These are phyloP conservation scores for Colletotrichum siamense DNA, from an alignment of 2,329 filamentous ascomycete species.

Conservation along the genomic window DNA sequence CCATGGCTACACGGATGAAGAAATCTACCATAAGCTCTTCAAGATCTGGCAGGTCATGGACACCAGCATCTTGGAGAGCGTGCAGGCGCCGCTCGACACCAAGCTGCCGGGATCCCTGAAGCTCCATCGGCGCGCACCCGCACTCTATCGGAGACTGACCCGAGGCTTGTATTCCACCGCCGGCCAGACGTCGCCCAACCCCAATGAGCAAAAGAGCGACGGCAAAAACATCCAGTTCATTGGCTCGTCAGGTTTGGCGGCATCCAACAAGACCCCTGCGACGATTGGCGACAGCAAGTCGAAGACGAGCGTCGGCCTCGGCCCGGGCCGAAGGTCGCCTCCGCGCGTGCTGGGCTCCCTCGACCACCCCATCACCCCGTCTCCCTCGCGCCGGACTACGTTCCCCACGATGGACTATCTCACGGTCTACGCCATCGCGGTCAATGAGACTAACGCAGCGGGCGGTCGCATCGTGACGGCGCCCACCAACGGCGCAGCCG, in stretches of 20 bases:
- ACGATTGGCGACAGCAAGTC: neutral
- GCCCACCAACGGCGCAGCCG: slow-evolving; percentile 56
- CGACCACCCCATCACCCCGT: slow-evolving; percentile 50
- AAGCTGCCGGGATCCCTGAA: slow-evolving; percentile 53
- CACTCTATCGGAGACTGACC: slow-evolving; percentile 48
- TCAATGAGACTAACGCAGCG: slow-evolving; percentile 58
- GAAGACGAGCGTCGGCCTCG: neutral
- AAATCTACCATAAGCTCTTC: slow-evolving; percentile 51
- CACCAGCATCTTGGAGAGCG: slow-evolving; percentile 53
- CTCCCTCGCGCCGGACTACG: slow-evolving; percentile 49
- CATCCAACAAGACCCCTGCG: neutral
- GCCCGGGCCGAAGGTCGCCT: slow-evolving; percentile 34
- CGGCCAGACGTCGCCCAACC: slow-evolving; percentile 23
- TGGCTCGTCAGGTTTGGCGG: neutral
- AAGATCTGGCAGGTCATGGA: slow-evolving; percentile 60
- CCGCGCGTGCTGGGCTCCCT: slow-evolving; percentile 50
- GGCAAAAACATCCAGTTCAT: neutral
- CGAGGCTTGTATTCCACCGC: slow-evolving; percentile 49
- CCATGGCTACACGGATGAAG: slow-evolving; percentile 53
- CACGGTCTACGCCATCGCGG: slow-evolving; percentile 55
- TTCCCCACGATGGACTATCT: slow-evolving; percentile 58
- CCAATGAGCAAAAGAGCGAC: neutral
- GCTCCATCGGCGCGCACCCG: slow-evolving; percentile 51
- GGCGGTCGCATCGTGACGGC: slow-evolving; percentile 57
- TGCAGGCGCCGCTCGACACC: slow-evolving; percentile 47